Base-by-base conservation (phyloP, 352 stramenopile species). In the Phytophthora litchii region DNA sequence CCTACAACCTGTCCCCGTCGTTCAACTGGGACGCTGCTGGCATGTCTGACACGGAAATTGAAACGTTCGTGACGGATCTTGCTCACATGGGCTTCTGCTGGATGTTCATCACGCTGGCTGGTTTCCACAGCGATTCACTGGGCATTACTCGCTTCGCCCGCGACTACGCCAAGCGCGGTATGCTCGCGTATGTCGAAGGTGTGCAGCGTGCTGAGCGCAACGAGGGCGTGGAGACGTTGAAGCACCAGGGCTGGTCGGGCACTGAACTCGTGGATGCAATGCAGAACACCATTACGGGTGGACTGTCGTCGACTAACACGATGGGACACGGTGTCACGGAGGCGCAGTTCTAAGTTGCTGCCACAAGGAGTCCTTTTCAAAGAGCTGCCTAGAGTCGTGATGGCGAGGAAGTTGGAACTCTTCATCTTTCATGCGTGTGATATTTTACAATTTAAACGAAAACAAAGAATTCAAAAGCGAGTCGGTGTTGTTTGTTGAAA, bases 21-120 rank as follows among this genome's bases (percentile, higher is more conserved):
- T 99, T 99, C 77, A 99, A 99, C 84, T 99, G 97, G 97, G 95
- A 99, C 67, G 92, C 92, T 25, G 96, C 95, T 16, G 96, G 96
- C 17, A 98, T 99, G 93, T 93, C 82, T 27, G 95, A 99, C 63
- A 71, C 65, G 25, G 76, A 99, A 68, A 96, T 99, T 55, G 81
- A 86, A 40, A 86, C 75, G 17, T 99, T 99, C 76, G 97, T 99
- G 58, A 88, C 95, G 40, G 95, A 98, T 54, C 78, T 99, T 35
- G 97, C 90, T 25, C 83, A 86, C 35, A 79, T 99, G 51, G 97
- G 97, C 55, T 99, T 98, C 76, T 95, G 91, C 47, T 99, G 95
- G 95, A 96, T 99, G 81, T 99, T 99, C 75, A 99, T 99, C 58
- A 99, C 97, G 44, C 85, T 99, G 38, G 96, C 96, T 49, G 97